phyloP scores from a whole-genome alignment of 331 rosid genomes.

The Cucumis variabilis region DNA sequence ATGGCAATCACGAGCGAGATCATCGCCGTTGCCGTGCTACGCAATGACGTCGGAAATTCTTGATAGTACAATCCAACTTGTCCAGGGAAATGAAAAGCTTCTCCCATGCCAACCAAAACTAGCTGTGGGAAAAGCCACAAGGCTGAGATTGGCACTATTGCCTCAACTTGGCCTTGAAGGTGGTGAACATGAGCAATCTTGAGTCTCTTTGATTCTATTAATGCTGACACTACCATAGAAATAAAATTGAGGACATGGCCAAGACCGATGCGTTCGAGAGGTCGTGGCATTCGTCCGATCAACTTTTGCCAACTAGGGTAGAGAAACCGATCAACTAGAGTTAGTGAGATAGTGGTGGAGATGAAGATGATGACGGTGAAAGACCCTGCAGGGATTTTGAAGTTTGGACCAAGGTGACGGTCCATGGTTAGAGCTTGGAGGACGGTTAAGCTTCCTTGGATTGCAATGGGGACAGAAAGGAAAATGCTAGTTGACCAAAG shows the following conservation, averaged over 20 bases:
- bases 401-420: slow-evolving; percentile 56
- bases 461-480: slow-evolving; percentile 49
- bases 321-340: slow-evolving; percentile 46
- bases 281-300: slow-evolving; percentile 33
- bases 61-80: slow-evolving; percentile 69
- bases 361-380: slow-evolving; percentile 36
- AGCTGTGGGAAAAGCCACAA: slow-evolving; percentile 72
- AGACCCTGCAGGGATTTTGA: slow-evolving; percentile 61
- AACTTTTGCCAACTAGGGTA: slow-evolving; percentile 51
- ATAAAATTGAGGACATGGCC: slow-evolving; percentile 56
- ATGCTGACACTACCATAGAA: slow-evolving; percentile 50
- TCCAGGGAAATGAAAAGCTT: slow-evolving; percentile 69
- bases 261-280: slow-evolving; percentile 56
- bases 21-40: slow-evolving; percentile 63
- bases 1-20: slow-evolving; percentile 49
- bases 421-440: slow-evolving; percentile 72
- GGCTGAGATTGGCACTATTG: slow-evolving; percentile 38
- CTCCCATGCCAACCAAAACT: slow-evolving; percentile 61
- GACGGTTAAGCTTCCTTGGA: slow-evolving; percentile 54
- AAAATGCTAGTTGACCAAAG: slow-evolving; percentile 54
- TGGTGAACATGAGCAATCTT: slow-evolving; percentile 27
- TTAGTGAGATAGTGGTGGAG: slow-evolving; percentile 48
- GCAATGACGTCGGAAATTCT: slow-evolving; percentile 58
- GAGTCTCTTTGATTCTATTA: slow-evolving; percentile 67
- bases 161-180: neutral